Conservation (phyloP, 345 rosid species). For the Trapa bicornis region DNA sequence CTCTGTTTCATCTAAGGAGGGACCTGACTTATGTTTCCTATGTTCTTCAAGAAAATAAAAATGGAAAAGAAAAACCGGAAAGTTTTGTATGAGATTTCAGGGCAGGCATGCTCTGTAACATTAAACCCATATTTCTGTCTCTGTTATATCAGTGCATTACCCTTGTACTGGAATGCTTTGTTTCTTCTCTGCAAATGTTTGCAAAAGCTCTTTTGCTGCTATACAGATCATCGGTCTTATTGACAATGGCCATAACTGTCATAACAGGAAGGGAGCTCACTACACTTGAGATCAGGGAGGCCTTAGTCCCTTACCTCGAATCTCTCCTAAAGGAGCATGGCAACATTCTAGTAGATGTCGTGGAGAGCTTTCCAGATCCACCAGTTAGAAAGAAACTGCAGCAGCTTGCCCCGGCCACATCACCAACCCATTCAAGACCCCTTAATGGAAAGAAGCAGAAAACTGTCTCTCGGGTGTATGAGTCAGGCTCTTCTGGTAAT, state of each 20-base stretch:
- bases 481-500: slow-evolving; percentile 41
- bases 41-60: neutral
- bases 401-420: slow-evolving; percentile 14
- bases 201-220: neutral
- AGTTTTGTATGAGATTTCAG: neutral
- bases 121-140: neutral
- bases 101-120: neutral
- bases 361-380: slow-evolving; percentile 56
- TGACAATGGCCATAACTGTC: neutral
- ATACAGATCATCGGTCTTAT: neutral
- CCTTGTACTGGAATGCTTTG: neutral
- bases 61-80: neutral
- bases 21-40: neutral
- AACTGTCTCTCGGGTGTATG: slow-evolving; percentile 58
- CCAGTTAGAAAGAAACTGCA: slow-evolving; percentile 30
- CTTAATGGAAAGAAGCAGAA: slow-evolving; percentile 36
- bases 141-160: neutral
- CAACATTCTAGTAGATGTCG: slow-evolving; percentile 40
- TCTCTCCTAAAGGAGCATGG: slow-evolving; percentile 57
- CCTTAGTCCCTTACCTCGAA: slow-evolving; percentile 70
- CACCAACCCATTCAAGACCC: slow-evolving; percentile 14
- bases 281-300: slow-evolving; percentile 78
- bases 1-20: neutral
- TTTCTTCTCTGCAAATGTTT: neutral
- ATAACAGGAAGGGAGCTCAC: slow-evolving; percentile 79